These are phyloP conservation scores for Polygonum aviculare DNA, from an alignment of 148 eudicot species.

Conservation along the genomic window DNA sequence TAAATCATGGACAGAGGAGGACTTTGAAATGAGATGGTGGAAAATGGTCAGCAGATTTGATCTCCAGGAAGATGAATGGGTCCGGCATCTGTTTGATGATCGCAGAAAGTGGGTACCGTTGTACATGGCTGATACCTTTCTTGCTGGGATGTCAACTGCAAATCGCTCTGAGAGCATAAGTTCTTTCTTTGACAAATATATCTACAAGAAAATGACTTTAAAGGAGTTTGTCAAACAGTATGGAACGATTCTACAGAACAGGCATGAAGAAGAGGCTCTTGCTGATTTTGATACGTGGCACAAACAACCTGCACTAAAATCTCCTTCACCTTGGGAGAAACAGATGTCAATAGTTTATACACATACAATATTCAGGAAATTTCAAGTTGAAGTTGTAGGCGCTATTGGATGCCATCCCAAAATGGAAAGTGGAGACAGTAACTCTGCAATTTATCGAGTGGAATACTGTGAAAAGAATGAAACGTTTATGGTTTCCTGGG, in stretches of 20 bases:
- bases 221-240: constrained; percentile 49
- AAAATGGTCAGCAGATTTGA: constrained; percentile 42
- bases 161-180: constrained; percentile 37
- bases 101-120: constrained; percentile 42
- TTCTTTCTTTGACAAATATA: constrained; percentile 44
- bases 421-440: constrained; percentile 28
- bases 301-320: constrained; percentile 48
- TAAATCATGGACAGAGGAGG: constrained; percentile 43
- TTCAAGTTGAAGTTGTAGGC: constrained; percentile 54
- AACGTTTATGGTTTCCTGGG: constrained; percentile 37
- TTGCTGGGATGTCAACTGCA: constrained; percentile 40
- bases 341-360: constrained; percentile 47
- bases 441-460: constrained; percentile 30
- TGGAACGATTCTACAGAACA: constrained; percentile 36
- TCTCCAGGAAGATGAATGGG: constrained; percentile 41
- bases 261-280: constrained; percentile 43
- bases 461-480: constrained; percentile 46
- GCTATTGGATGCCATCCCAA: constrained; percentile 54
- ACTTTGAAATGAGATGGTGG: constrained; percentile 51
- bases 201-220: constrained; percentile 38
- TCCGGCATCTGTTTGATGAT: constrained; percentile 35
- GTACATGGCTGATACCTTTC: constrained; percentile 30
- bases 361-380: constrained; percentile 44
- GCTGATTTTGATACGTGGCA: constrained; percentile 55
- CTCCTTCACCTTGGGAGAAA: constrained; percentile 57